Evolutionary conservation across 805 yeast genomes (phyloP), one percentile per base, ranked within the genome.

Genomic region (Saccharomycopsis sp.): DNA sequence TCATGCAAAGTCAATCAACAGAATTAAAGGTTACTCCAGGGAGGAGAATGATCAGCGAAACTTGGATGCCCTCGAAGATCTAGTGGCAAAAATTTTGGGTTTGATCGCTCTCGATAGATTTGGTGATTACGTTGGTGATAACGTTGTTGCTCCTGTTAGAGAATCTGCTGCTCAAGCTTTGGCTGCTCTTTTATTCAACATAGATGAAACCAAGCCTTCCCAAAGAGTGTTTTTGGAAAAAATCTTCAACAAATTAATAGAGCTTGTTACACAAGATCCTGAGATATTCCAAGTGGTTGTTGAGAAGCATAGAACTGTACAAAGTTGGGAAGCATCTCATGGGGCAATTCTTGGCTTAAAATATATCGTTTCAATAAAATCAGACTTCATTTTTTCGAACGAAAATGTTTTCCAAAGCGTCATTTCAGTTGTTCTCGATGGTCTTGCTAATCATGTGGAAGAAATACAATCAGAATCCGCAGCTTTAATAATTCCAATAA

Each of bases 391-490:
- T 17, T 65, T 80, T 23, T 59, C 68, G 9, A 71, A 74, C 39
- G 69, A 75, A 2, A 56, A 60, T 17, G 57, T 78, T 23, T 64
- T 92, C 26, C 80, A 80, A 46, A 71, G 73, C 39, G 87, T 88
- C 1, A 78, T 88, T 3, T 68, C 75, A 32, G 83, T 92, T 72
- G 97, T 92, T 1, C 64, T 92, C 32, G 85, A 83, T 60, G 95
- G 96, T 3, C 63, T 92, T 36, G 78, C 77, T 48, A 73, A 70
- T 46, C 69, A 76, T 41, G 94, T 87, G 52, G 97, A 88, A 58
- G 99, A 92, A 57, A 97, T 92, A 19, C 96, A 94, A 58, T 87
- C 96, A 6, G 96, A 89, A 34, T 87, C 95, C 18, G 97, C 98
- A 0, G 82, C 95, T 2, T 86, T 95, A 1, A 64, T 92, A 39